Conservation (phyloP, 257 asterid species). For the Striga asiatica region DNA sequence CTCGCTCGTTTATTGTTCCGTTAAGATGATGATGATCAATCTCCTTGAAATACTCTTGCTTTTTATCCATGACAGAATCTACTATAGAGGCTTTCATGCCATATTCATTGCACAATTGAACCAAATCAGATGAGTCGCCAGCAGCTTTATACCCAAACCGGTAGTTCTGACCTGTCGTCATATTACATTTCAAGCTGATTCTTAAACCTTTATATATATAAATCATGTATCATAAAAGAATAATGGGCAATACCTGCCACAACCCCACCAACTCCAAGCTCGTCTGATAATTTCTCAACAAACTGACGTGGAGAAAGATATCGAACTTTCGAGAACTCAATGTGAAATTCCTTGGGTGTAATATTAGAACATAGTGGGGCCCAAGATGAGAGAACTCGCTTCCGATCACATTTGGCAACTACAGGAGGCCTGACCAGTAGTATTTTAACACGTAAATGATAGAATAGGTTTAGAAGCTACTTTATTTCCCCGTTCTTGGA, state of each 20-base stretch:
- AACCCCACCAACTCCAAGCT: constrained; percentile 80
- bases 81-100: constrained; percentile 64
- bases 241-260: constrained; percentile 80
- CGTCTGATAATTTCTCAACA: constrained; percentile 66
- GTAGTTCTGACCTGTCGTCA: constrained; percentile 65
- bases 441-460: too few relatives aligned
- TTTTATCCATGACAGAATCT: constrained; percentile 73
- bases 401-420: constrained; percentile 84
- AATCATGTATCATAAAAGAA: neutral
- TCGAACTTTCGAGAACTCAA: constrained; percentile 82
- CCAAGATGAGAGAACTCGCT: constrained; percentile 84
- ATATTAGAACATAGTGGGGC: constrained; percentile 50
- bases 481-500: constrained; percentile 2
- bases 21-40: too few relatives aligned
- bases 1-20: constrained; percentile 52
- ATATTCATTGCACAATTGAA: constrained; percentile 53
- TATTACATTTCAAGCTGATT: neutral
- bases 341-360: constrained; percentile 54
- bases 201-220: neutral
- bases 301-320: constrained; percentile 66
- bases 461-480: constrained; percentile 4
- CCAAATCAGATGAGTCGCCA: constrained; percentile 67
- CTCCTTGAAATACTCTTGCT: constrained; percentile 26
- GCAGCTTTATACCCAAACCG: constrained; percentile 87
- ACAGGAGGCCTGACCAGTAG: constrained; percentile 59